Evolutionary conservation across 371 early-diverging fungal species (phyloP).

Genomic region (Syncephalastrum racemosum): DNA sequence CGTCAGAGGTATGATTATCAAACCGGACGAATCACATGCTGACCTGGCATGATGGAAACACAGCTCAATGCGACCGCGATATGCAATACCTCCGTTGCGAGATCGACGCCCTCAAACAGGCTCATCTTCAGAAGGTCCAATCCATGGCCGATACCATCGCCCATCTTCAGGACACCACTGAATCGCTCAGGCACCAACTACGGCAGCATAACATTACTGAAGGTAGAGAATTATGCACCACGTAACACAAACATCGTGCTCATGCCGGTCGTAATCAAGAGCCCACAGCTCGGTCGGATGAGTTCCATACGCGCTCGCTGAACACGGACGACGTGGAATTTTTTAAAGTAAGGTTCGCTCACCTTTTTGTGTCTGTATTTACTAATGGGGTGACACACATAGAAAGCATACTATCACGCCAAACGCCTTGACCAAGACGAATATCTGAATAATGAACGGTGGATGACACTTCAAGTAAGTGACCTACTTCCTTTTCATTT

Average conservation of each 20-base stretch:
- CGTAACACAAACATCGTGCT: conserved; percentile 10
- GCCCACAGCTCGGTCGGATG: conserved; percentile 4
- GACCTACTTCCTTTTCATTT: no score
- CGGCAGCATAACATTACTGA: conserved; percentile 23
- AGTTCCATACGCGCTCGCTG: background rate
- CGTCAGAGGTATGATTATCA: conserved; percentile 22
- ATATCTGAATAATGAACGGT: no score
- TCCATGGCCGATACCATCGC: conserved; percentile 25
- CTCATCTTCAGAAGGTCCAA: conserved; percentile 37
- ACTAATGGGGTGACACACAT: background rate
- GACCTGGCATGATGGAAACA: no score
- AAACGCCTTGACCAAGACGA: background rate
- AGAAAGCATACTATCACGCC: conserved; percentile 20
- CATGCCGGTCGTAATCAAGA: conserved; percentile 7
- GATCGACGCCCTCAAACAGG: conserved; percentile 31
- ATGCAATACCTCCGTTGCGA: conserved; percentile 28
- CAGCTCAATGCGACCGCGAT: conserved; percentile 35
- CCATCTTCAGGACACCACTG: conserved; percentile 20
- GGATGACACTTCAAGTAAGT: no score
- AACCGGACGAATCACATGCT: conserved; percentile 1
- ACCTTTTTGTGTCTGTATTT: background rate
- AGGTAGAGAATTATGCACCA: conserved; percentile 17
- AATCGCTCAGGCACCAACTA: conserved; percentile 21
- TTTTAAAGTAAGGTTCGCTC: conserved; percentile 19
- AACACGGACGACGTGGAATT: conserved; percentile 36